Conservation (phyloP, 345 rosid genomes). For the Eucalyptus urophylla region DNA sequence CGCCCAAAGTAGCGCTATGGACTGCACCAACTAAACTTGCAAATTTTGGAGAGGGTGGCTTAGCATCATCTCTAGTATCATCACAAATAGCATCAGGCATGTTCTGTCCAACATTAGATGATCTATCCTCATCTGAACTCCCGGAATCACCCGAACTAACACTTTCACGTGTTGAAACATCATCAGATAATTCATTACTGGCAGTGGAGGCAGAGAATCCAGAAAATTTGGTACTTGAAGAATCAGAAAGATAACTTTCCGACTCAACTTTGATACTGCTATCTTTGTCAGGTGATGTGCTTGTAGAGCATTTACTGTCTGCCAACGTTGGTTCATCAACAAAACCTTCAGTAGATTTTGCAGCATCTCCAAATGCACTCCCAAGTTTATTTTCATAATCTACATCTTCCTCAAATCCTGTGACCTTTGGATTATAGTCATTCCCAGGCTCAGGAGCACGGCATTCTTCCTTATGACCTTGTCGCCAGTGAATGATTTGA, state of each 20-base stretch:
- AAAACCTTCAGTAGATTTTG: constrained; percentile 15
- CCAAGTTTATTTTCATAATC: constrained; percentile 1
- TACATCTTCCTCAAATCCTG: constrained; percentile 9
- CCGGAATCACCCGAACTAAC: constrained; percentile 50
- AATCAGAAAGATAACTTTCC: constrained; percentile 36
- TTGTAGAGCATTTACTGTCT: constrained; percentile 10
- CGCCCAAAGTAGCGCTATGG: constrained; percentile 13
- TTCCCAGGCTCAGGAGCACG: constrained; percentile 31
- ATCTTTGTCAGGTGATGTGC: constrained; percentile 10
- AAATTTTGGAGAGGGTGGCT: constrained; percentile 60
- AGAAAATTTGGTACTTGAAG: constrained; percentile 55
- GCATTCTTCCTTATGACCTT: constrained; percentile 93
- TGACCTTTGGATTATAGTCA: constrained; percentile 11
- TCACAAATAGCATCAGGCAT: constrained; percentile 9
- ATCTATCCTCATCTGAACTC: constrained; percentile 19
- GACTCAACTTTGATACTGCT: constrained; percentile 28
- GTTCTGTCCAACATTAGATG: constrained; percentile 22
- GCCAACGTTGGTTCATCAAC: constrained; percentile 8
- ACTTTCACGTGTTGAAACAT: constrained; percentile 55
- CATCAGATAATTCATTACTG: constrained; percentile 57
- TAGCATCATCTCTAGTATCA: constrained; percentile 21
- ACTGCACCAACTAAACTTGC: constrained; percentile 54
- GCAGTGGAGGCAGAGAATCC: constrained; percentile 55
- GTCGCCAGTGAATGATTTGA: constrained; percentile 92
- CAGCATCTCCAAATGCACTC: constrained; percentile 7